Evolutionary conservation across 306 rosid species (phyloP).

Genomic region (Sphenostylis stenocarpa): DNA sequence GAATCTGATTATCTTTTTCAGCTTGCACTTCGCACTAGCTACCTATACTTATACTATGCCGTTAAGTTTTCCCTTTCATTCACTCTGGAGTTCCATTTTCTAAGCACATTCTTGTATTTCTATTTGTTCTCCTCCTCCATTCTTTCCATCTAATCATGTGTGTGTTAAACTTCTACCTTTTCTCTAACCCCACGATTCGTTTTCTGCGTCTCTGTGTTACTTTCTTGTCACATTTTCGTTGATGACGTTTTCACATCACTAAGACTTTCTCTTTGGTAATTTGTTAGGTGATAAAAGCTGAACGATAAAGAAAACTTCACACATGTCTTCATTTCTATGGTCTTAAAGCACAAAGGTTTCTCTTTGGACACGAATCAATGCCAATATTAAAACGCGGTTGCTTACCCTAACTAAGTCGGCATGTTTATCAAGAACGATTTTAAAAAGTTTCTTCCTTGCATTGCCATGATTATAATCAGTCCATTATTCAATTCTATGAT

Average conservation of each 20-base stretch:
- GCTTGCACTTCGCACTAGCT: constrained; percentile 24
- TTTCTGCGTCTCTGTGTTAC: neutral
- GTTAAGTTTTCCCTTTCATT: constrained; percentile 53
- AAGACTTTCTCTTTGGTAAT: constrained; percentile 13
- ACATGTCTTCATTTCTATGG: constrained; percentile 11
- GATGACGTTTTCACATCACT: constrained; percentile 33
- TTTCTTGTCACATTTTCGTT: neutral
- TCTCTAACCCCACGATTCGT: neutral
- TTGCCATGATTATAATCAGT: neutral
- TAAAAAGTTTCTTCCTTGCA: neutral
- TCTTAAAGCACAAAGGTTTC: neutral
- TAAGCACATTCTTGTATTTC: constrained; percentile 41
- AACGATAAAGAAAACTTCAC: neutral
- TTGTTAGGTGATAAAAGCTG: neutral
- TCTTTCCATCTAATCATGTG: constrained; percentile 42
- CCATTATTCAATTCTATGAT: neutral
- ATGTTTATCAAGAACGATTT: constrained; percentile 5
- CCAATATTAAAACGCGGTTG: neutral
- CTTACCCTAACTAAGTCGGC: constrained; percentile 23
- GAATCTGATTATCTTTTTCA: constrained; percentile 31
- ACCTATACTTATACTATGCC: constrained; percentile 28
- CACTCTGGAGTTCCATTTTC: constrained; percentile 19
- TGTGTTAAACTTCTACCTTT: constrained; percentile 6
- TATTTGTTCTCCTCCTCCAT: constrained; percentile 37
- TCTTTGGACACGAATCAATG: neutral